Conservation (phyloP, 192 early-diverging fungal genomes). For the Phycomyces blakesleeanus region DNA sequence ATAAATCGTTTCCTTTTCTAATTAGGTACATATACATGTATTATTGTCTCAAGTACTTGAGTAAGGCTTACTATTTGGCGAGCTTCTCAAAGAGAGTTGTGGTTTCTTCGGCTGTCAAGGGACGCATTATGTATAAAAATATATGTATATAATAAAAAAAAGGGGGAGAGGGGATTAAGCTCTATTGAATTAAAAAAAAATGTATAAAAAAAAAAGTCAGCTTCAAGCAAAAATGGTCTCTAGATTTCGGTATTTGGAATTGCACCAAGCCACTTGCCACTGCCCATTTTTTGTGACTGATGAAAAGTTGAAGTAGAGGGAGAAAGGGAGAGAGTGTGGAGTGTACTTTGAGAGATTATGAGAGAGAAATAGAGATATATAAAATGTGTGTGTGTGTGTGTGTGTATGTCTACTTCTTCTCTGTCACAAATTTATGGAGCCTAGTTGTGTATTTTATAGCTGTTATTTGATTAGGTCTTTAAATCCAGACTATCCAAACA, state of each 20-base stretch:
- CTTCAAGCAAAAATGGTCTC: not conserved
- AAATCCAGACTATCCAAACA: slow-evolving; percentile 1
- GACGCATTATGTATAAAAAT: slow-evolving; percentile 69
- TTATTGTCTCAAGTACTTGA: not conserved
- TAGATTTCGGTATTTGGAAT: not conserved
- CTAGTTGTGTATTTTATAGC: slow-evolving; percentile 14
- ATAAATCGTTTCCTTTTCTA: slow-evolving; percentile 10
- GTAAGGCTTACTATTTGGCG: slow-evolving; percentile 81
- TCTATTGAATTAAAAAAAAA: not conserved
- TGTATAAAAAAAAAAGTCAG: slow-evolving; percentile 1
- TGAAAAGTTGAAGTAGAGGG: too few relatives aligned
- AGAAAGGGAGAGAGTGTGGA: too few relatives aligned
- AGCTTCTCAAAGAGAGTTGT: slow-evolving; percentile 97
- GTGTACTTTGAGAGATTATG: too few relatives aligned
- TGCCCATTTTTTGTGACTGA: not conserved
- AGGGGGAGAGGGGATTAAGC: not conserved
- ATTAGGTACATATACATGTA: not conserved
- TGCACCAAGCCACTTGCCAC: not conserved
- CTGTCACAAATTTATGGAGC: too few relatives aligned
- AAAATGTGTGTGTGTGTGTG: too few relatives aligned
- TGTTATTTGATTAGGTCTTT: slow-evolving; percentile 22
- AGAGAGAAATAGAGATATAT: too few relatives aligned
- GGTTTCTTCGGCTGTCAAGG: slow-evolving; percentile 95
- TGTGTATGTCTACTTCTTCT: too few relatives aligned
- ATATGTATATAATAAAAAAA: too few relatives aligned